These are phyloP conservation scores for Solanum peruvianum DNA, from an alignment of 257 asterid species.

Conservation along the genomic window DNA sequence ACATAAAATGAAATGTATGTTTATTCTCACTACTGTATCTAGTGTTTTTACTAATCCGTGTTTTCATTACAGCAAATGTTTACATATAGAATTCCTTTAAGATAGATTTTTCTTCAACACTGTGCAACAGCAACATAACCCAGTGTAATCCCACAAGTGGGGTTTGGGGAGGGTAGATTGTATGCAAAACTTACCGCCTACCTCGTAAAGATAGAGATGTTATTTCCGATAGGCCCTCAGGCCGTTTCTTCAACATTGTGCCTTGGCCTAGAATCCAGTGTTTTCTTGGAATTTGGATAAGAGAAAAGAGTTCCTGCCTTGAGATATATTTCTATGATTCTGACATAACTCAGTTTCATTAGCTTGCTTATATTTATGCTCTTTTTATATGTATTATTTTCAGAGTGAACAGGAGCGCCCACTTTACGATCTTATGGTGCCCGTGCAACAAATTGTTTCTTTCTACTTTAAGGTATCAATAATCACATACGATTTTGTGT, in stretches of 20 bases:
- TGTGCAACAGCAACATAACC: neutral
- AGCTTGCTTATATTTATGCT: neutral
- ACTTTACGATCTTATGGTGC: constrained; percentile 68
- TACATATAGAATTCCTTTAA: neutral
- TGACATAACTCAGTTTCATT: neutral
- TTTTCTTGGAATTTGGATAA: neutral
- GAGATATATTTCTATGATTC: neutral
- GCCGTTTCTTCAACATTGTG: neutral
- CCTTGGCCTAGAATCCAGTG: neutral
- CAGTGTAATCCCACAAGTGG: neutral
- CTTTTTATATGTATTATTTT: neutral
- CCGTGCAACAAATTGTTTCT: constrained; percentile 78
- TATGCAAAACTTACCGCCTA: neutral
- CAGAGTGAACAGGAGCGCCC: constrained; percentile 42
- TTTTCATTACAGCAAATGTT: neutral
- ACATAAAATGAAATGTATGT: neutral
- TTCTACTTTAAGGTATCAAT: constrained; percentile 79
- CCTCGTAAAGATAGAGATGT: neutral
- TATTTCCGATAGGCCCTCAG: neutral
- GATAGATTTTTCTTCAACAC: neutral
- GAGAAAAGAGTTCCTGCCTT: neutral
- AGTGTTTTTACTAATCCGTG: neutral
- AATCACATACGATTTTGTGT: neutral
- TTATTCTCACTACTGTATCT: neutral
- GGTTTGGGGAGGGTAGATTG: neutral